These are phyloP conservation scores for Pneumocystis carinii DNA, from an alignment of 1,139 yeast species.

Conservation along the genomic window DNA sequence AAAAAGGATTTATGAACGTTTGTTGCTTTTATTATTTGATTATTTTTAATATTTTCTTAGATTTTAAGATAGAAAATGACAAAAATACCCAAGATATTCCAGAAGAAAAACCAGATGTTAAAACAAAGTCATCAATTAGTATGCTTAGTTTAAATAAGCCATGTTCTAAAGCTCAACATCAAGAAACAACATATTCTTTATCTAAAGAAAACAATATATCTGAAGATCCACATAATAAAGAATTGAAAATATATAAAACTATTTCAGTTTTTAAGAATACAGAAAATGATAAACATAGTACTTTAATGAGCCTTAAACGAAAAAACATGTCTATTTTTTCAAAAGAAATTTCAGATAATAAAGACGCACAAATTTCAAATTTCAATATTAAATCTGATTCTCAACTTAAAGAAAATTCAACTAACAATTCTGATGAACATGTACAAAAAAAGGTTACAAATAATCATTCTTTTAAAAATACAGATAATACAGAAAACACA, in stretches of 20 bases:
- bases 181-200: not conserved
- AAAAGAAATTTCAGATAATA: not conserved
- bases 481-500: not conserved
- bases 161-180: not conserved
- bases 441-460: not conserved
- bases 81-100: not conserved
- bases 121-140: not conserved
- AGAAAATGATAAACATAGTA: not conserved
- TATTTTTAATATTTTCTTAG: not conserved
- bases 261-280: not conserved
- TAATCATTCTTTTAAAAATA: not conserved
- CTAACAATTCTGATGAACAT: not conserved
- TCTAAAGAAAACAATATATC: not conserved
- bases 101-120: not conserved
- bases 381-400: not conserved
- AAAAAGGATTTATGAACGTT: not conserved
- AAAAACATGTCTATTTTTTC: not conserved
- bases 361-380: not conserved
- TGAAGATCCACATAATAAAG: not conserved
- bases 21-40: not conserved
- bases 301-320: not conserved
- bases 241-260: not conserved
- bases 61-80: not conserved
- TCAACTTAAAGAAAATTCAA: not conserved
- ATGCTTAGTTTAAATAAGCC: not conserved